phyloP scores from a whole-genome alignment of 176 grass and related monocot genomes.

The Ananas comosus region DNA sequence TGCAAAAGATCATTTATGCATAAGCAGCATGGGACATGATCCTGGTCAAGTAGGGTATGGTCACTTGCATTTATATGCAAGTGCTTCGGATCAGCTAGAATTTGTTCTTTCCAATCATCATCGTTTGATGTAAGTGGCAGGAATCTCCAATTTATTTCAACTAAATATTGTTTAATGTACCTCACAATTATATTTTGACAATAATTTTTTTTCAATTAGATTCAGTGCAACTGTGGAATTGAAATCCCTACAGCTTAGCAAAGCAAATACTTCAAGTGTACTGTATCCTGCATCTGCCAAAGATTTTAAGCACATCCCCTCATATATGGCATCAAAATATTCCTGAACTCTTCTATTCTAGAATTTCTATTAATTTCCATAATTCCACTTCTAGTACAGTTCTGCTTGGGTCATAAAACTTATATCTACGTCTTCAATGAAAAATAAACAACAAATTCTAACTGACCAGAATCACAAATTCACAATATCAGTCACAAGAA shows the following conservation, averaged over 20 bases:
- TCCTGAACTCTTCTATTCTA: neutral
- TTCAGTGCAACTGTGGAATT: neutral
- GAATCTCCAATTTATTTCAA: neutral
- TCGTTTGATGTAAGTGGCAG: neutral
- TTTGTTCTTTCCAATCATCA: neutral
- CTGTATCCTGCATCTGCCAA: neutral
- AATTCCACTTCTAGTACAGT: conserved; percentile 2
- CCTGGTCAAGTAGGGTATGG: no score
- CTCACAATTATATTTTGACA: neutral
- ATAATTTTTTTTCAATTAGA: neutral
- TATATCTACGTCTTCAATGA: neutral
- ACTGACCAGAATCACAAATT: neutral
- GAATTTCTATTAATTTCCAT: neutral
- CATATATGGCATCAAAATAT: neutral
- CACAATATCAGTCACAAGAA: neutral
- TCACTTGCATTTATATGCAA: no score
- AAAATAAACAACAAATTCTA: neutral
- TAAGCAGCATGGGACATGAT: no score
- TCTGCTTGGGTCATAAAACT: neutral
- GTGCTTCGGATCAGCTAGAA: neutral
- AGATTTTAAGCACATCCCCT: neutral
- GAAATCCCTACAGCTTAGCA: neutral
- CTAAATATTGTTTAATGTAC: neutral
- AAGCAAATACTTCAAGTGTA: neutral
- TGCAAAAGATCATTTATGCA: no score